Evolutionary conservation across 1,139 yeast species (phyloP).

Genomic region (Pichia sp.): DNA sequence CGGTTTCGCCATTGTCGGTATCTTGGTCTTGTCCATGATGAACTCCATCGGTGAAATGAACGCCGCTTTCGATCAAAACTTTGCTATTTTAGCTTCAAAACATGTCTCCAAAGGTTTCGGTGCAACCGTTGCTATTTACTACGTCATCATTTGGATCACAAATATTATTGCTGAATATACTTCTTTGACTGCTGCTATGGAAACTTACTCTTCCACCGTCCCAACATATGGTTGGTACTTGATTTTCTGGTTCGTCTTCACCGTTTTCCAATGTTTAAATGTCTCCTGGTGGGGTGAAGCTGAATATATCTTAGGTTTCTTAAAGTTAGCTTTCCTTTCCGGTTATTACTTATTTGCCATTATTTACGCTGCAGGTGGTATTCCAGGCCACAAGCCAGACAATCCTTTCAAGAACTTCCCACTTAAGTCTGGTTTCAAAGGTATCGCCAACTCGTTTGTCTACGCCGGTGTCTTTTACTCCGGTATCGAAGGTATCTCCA

Average conservation of each 20-base stretch:
- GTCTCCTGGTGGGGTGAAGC: constrained; percentile 60
- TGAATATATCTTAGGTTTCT: constrained; percentile 55
- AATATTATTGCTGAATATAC: constrained; percentile 59
- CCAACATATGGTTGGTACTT: constrained; percentile 59
- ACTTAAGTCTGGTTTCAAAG: constrained; percentile 54
- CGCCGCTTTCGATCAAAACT: constrained; percentile 53
- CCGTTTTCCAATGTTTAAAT: constrained; percentile 52
- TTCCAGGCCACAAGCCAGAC: constrained; percentile 47
- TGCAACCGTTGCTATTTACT: constrained; percentile 54
- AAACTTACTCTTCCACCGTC: constrained; percentile 52
- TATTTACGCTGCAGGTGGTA: constrained; percentile 67
- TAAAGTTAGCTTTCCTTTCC: constrained; percentile 48
- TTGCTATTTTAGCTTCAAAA: constrained; percentile 51
- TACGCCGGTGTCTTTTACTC: constrained; percentile 62
- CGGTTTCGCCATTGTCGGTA: constrained; percentile 50
- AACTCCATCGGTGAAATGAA: constrained; percentile 57
- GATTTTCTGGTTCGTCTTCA: constrained; percentile 55
- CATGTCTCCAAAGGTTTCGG: constrained; percentile 58
- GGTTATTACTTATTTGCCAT: constrained; percentile 59
- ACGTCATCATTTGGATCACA: constrained; percentile 57
- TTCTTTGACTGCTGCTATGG: constrained; percentile 50
- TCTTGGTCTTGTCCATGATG: constrained; percentile 59
- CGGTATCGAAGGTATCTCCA: constrained; percentile 58
- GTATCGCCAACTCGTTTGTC: constrained; percentile 69
- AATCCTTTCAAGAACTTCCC: constrained; percentile 54